These are phyloP conservation scores for Filosporella fistucella DNA, from an alignment of 495 filamentous ascomycete species.

Conservation along the genomic window DNA sequence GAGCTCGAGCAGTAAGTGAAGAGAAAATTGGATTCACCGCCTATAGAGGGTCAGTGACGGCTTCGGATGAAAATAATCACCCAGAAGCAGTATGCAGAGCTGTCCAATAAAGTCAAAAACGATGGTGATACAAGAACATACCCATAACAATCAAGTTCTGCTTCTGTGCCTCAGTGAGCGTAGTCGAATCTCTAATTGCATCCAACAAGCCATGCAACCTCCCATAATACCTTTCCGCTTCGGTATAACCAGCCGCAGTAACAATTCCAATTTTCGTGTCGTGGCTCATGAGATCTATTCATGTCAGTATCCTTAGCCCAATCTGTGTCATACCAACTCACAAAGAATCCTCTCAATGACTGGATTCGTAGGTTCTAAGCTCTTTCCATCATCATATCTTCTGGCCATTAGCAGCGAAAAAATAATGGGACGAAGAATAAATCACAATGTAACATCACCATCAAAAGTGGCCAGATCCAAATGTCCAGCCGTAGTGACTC, in stretches of 20 bases:
- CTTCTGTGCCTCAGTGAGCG: conserved; percentile 58
- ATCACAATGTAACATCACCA: conserved; percentile 82
- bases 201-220: conserved; percentile 83
- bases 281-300: conserved; percentile 44
- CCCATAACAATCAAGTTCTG: conserved; percentile 85
- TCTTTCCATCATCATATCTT: conserved; percentile 85
- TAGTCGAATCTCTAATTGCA: conserved; percentile 59
- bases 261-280: conserved; percentile 86
- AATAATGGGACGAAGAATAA: background rate
- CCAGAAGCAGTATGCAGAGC: too few relatives aligned
- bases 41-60: conserved; percentile 1
- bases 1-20: conserved; percentile 63
- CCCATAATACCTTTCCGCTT: conserved; percentile 74
- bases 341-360: conserved; percentile 72
- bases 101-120: too few relatives aligned
- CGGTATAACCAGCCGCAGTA: conserved; percentile 93
- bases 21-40: conserved; percentile 75
- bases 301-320: background rate
- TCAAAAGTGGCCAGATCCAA: conserved; percentile 90
- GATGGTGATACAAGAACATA: conserved; percentile 1
- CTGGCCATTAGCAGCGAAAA: conserved; percentile 3
- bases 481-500: conserved; percentile 62
- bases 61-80: background rate
- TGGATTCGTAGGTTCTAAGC: conserved; percentile 64
- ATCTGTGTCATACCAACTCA: background rate